Percentiles rank a stretch among this genome's conserved stretches.
Evolutionary conservation across 2,329 filamentous ascomycete genomes (phyloP).

Genomic region (Calonectria naviculata): DNA sequence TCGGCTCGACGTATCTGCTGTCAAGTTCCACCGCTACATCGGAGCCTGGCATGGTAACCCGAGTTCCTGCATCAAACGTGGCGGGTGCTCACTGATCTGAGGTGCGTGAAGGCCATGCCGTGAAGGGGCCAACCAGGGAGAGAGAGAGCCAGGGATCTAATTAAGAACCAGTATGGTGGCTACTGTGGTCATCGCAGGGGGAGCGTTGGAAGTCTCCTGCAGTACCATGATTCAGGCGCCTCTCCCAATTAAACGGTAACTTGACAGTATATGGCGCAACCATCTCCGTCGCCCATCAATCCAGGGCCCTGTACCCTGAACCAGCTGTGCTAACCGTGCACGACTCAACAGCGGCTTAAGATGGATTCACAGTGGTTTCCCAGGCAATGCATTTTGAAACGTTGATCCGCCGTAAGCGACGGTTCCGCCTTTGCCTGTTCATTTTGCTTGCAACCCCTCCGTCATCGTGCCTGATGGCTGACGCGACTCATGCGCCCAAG

Average conservation of each 20-base stretch:
- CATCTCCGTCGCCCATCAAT: background rate
- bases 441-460: conserved; percentile 23
- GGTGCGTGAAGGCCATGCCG: conserved; percentile 2
- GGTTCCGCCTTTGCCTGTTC: conserved; percentile 19
- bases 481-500: conserved; percentile 15
- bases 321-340: conserved; percentile 22
- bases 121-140: conserved; percentile 25
- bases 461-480: conserved; percentile 31
- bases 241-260: conserved; percentile 6
- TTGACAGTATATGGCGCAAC: background rate
- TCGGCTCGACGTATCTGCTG: conserved; percentile 22
- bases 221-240: conserved; percentile 1
- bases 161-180: conserved; percentile 19
- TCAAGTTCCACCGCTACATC: conserved; percentile 31
- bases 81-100: conserved; percentile 40
- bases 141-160: conserved; percentile 28
- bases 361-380: background rate
- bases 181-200: conserved; percentile 23
- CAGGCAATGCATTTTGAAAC: conserved; percentile 26
- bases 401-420: conserved; percentile 42
- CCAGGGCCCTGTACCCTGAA: conserved; percentile 20
- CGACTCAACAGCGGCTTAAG: conserved; percentile 10
- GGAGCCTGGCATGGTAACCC: conserved; percentile 23
- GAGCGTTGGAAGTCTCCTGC: conserved; percentile 2
- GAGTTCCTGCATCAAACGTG: conserved; percentile 44